Conservation (phyloP, 345 rosid species). For the Pistacia vera region DNA sequence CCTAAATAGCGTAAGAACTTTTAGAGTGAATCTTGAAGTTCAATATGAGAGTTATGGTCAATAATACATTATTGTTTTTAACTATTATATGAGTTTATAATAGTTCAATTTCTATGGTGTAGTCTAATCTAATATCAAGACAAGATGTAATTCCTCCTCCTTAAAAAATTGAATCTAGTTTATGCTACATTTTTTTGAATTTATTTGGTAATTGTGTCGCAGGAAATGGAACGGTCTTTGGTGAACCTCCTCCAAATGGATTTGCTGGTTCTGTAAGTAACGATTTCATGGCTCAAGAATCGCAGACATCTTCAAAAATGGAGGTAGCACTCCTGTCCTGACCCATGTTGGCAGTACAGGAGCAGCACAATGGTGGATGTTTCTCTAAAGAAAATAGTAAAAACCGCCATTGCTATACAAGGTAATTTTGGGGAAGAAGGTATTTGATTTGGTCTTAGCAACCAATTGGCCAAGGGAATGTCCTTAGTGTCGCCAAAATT, state of each 20-base stretch:
- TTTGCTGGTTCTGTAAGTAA: constrained; percentile 35
- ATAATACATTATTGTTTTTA: no score
- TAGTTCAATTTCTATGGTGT: background rate
- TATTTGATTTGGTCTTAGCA: constrained; percentile 81
- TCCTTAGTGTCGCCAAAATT: constrained; percentile 84
- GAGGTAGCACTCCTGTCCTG: constrained; percentile 32
- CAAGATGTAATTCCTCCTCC: background rate
- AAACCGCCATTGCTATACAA: constrained; percentile 78
- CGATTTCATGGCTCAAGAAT: constrained; percentile 27
- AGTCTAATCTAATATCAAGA: constrained; percentile 11
- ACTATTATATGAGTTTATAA: background rate
- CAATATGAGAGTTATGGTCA: no score
- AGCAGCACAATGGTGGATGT: constrained; percentile 98
- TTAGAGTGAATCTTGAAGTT: background rate
- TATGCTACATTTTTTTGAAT: background rate
- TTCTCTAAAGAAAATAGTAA: constrained; percentile 62
- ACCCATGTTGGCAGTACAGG: constrained; percentile 66
- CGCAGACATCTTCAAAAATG: constrained; percentile 28
- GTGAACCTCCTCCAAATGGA: constrained; percentile 60
- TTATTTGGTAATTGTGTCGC: no score
- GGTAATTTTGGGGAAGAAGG: constrained; percentile 69
- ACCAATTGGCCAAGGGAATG: constrained; percentile 91
- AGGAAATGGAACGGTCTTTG: constrained; percentile 92
- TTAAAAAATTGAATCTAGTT: background rate
- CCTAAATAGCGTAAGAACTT: background rate